Evolutionary conservation across 495 filamentous ascomycete species (phyloP), one percentile per base, ranked within the genome.

Genomic region (Hypoxylon crocopeplum): DNA sequence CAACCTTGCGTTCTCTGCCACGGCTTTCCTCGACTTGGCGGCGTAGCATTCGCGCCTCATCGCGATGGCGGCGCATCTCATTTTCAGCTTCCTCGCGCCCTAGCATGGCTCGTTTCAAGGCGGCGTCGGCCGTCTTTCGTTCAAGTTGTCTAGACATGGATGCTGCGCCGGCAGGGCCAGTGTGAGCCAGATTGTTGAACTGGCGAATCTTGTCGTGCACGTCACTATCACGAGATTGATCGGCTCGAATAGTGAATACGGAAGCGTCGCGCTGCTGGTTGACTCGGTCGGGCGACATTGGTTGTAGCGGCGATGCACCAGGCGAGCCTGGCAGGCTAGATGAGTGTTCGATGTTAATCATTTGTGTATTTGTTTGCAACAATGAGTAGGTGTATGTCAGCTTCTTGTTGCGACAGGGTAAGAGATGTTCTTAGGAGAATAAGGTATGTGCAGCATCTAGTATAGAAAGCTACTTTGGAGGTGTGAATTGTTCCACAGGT

Each of bases 191-290:
- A 41, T 79, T 83, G 74, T 96, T 93, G 66, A 96, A 88, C 56
- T 87, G 90, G 20, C 85, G 87, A 62, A 96, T 91, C 72, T 93
- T 94, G 22, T 90, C 86, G 66, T 93, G 89, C 1, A 96, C 90
- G 11, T 79, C 76, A 64, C 78, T 79, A 68, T 95, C 91, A 19
- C 89, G 89, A 46, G 15, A 13, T 1, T 70, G 70, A 13, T 78
- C 62, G 25, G 30, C 45, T 39, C 55, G 62, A 17, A 57, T 46
- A 11, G 69, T 60, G 41, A 68, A 62, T 1, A 66, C 42, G 37
- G 47, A 25, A 24, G 37, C 47, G 13, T 78, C 74, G 48, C 77
- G 77, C 68, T 89, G 85, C 71, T 88, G 83, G 67, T 92, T 92
- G 69, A 87, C 87, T 70, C 89, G 88, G 70, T 96, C 91, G 44